phyloP scores from a whole-genome alignment of 179 eudicot species.

The Beta macrorhiza region DNA sequence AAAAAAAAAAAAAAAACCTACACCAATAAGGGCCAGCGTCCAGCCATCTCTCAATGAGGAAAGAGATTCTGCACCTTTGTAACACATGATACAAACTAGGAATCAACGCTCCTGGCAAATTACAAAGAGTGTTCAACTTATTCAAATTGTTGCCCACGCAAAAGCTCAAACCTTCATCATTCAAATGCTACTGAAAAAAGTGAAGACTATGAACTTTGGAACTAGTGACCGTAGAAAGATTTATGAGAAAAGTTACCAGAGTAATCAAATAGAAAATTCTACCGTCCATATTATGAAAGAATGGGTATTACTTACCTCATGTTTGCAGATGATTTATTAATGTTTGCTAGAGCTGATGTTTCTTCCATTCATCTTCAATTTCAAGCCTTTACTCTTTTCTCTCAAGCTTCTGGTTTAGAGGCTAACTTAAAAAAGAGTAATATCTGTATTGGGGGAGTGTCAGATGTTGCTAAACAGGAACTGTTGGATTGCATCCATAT shows the following conservation, averaged over 20 bases:
- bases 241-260: neutral
- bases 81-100: neutral
- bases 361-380: too few relatives aligned
- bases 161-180: neutral
- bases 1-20: neutral
- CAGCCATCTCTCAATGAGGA: neutral
- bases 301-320: too few relatives aligned
- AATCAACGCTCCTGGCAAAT: neutral
- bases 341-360: too few relatives aligned
- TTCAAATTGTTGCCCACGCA: neutral
- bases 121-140: neutral
- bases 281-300: neutral
- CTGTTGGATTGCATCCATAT: too few relatives aligned
- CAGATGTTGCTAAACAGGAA: too few relatives aligned
- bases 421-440: too few relatives aligned
- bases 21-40: neutral
- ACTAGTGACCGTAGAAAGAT: neutral
- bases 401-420: too few relatives aligned
- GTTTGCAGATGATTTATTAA: too few relatives aligned
- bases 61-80: neutral
- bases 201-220: neutral
- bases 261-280: neutral
- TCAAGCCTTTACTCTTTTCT: too few relatives aligned
- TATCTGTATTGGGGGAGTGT: too few relatives aligned
- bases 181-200: neutral